phyloP scores from a whole-genome alignment of 129 eudicot species.

The Scalesia atractyloides region DNA sequence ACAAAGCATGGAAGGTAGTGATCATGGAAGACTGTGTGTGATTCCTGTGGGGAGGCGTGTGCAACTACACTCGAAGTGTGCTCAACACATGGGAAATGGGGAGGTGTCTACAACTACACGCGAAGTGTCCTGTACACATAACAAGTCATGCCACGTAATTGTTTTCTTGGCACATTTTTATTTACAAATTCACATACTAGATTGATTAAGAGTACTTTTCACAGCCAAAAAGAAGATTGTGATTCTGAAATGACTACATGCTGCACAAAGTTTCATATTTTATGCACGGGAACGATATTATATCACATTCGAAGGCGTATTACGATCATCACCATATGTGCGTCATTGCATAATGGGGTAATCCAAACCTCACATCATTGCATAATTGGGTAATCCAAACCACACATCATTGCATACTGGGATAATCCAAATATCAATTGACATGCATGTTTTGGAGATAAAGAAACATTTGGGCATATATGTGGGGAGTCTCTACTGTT shows the following conservation, averaged over 20 bases:
- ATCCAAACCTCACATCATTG: neutral
- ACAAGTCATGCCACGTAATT: constrained; percentile 28
- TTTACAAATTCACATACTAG: constrained; percentile 11
- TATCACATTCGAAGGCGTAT: neutral
- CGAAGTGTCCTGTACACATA: constrained; percentile 32
- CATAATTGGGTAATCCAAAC: neutral
- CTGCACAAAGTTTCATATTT: neutral
- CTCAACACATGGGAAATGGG: constrained; percentile 9
- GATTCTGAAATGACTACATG: constrained; percentile 24
- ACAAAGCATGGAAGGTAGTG: constrained; percentile 14
- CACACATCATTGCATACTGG: neutral
- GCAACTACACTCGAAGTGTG: constrained; percentile 35
- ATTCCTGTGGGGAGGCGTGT: constrained; percentile 33
- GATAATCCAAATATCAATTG: neutral
- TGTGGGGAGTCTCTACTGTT: neutral
- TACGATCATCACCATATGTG: neutral
- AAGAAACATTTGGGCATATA: neutral
- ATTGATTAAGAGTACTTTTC: constrained; percentile 8
- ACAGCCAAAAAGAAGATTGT: constrained; percentile 13
- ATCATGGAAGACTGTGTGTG: constrained; percentile 25
- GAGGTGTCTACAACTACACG: constrained; percentile 8
- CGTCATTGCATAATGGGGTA: neutral
- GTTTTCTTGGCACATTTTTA: constrained; percentile 30
- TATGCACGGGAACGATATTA: neutral
- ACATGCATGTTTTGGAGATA: neutral